Evolutionary conservation across 768 basidiomycete species (phyloP).

Genomic region (Suillus variegatus): DNA sequence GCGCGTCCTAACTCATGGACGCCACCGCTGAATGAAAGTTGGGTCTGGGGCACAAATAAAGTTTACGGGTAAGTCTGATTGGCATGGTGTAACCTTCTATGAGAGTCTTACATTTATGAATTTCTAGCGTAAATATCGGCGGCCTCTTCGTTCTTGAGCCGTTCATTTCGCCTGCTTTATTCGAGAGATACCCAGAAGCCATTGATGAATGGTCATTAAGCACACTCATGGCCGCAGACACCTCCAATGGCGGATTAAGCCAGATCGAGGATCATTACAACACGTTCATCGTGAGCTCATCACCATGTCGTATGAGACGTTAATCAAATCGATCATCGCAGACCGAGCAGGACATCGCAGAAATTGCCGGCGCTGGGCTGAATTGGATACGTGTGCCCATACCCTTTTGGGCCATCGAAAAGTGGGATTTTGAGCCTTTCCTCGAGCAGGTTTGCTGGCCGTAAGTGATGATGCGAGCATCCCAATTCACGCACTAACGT

Average conservation of each 20-base stretch:
- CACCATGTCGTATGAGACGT: not conserved
- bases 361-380: slow-evolving; percentile 85
- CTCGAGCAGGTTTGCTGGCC: slow-evolving; percentile 75
- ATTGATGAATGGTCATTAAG: slow-evolving; percentile 73
- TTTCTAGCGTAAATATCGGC: slow-evolving; percentile 62
- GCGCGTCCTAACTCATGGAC: slow-evolving; percentile 81
- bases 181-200: slow-evolving; percentile 56
- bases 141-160: slow-evolving; percentile 81
- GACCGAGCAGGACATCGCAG: slow-evolving; percentile 89
- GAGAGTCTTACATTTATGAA: slow-evolving; percentile 12
- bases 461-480: slow-evolving; percentile 35
- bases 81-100: slow-evolving; percentile 10
- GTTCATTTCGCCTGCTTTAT: slow-evolving; percentile 68
- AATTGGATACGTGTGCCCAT: slow-evolving; percentile 84
- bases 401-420: slow-evolving; percentile 86
- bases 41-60: slow-evolving; percentile 67
- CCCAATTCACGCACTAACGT: slow-evolving; percentile 5
- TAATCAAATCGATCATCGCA: slow-evolving; percentile 29
- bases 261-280: slow-evolving; percentile 78
- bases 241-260: slow-evolving; percentile 55
- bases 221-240: slow-evolving; percentile 63
- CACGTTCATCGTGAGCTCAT: slow-evolving; percentile 71
- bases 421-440: slow-evolving; percentile 75
- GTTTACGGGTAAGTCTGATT: slow-evolving; percentile 52
- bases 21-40: slow-evolving; percentile 72